Base-by-base conservation (phyloP, 2,329 filamentous ascomycete species). In the Hawksworthiomyces lignivorus region DNA sequence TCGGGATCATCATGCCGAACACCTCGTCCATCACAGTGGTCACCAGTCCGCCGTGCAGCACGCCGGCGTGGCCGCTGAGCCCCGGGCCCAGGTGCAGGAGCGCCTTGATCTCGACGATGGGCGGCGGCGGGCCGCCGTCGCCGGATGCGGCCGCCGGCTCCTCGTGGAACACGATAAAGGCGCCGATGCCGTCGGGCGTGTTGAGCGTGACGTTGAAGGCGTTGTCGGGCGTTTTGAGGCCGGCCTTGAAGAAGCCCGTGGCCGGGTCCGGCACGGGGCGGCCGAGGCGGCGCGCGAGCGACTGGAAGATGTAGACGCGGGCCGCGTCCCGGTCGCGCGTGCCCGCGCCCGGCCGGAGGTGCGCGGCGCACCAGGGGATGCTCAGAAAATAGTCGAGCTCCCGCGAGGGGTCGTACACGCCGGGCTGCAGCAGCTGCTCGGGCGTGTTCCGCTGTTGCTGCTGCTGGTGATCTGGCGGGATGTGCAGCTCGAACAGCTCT, bases 11-110 rank as follows among this genome's bases (percentile, higher is more conserved):
- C 6, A 70, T 59, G 1, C 76, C 74, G 54, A 73, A 69, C 6
- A 63, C 58, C 53, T 82, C 77, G 52, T 82, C 77, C 18, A 82
- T 54, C n/a, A 82, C 54, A 0, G 71, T 67, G 8, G 68, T 67
- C 7, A 75, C 65, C 22, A 81, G 67, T 2, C 77, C 78, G 17
- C 78, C 77, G 53, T 82, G 78, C 9, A 65, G 60, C 7, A 75
- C 62, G 4, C 62, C 56, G 2, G 70, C 59, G 49, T 71, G 70
- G 3, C 77, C 77, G 48, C 75, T 73, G 42, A 81, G 49, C 15
- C 67, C 69, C 10, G 61, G 51, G 2, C 72, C 76, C 1, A 81
- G 59, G 11, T 55, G 59, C 5, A 65, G 33, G 26, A 68, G 52
- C 1, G 50, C 52, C 21, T 58, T 56, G 34, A 64, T 14, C 27